A percentile compares a stretch with the other conserved stretches of the same genome.
These are phyloP conservation scores for Apiosordaria backusii DNA, from an alignment of 495 filamentous ascomycete genomes.

Conservation along the genomic window DNA sequence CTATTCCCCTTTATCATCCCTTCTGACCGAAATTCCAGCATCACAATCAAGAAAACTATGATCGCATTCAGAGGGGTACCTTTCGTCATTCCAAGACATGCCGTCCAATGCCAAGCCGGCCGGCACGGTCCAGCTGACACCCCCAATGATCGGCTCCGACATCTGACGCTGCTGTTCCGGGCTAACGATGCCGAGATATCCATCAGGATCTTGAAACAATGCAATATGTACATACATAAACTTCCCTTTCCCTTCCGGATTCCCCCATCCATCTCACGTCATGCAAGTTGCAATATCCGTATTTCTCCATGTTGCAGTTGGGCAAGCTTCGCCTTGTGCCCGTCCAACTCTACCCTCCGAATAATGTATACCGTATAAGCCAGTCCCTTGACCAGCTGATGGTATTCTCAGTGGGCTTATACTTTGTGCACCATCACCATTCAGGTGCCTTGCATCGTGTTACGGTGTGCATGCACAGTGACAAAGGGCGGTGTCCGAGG, in stretches of 20 bases:
- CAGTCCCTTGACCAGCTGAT: neutral
- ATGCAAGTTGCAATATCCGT: neutral
- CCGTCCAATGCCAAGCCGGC: conserved; percentile 11
- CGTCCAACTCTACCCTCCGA: too few species aligned
- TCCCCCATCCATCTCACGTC: neutral
- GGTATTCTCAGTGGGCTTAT: too few species aligned
- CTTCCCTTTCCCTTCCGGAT: neutral
- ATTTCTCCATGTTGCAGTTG: neutral
- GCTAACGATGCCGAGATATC: neutral
- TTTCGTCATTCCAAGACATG: neutral
- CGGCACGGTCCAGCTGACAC: conserved; percentile 5
- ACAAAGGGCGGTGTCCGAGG: neutral
- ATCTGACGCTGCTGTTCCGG: neutral
- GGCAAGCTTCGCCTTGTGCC: neutral
- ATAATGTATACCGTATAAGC: too few species aligned
- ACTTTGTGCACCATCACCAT: neutral
- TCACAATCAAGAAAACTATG: neutral
- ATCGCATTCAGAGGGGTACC: neutral
- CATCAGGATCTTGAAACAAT: neutral
- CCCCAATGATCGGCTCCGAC: conserved; percentile 10
- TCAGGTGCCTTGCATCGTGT: neutral
- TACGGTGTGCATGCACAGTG: neutral
- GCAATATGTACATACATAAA: neutral
- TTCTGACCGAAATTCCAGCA: neutral
- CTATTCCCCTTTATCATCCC: neutral